Base-by-base conservation (phyloP, 2,329 filamentous ascomycete genomes). In the Nemania sp. region DNA sequence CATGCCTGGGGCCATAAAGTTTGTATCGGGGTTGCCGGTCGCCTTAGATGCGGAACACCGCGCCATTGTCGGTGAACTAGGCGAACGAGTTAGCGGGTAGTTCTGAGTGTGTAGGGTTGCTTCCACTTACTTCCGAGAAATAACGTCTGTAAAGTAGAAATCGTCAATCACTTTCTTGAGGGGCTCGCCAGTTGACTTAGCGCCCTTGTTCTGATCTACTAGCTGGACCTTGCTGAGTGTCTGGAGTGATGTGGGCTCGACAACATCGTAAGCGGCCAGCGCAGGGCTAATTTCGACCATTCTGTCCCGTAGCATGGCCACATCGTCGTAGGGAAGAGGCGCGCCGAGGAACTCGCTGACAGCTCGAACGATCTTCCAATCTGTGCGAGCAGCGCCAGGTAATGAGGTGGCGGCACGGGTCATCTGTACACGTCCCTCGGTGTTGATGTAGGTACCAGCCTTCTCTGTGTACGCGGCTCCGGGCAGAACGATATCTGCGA, bases 311-410 rank as follows among this genome's bases (percentile, higher is more conserved):
- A 99, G 82, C 66, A 86, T 82, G 62, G 94, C 89, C 45, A 99
- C 83, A 69, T 97, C 91, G 66, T 99, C 93, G 69, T 97, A 99
- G 19, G 91, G 90, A 48, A 99, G 83, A 61, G 92, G 88, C 23
- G 80, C 85, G 56, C 89, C 90, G 14, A 99, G 81, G 77, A 96
- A 97, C 75, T 97, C 94, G 68, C 89, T 94, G 52, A 83, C 86
- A 15, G 94, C 94, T 61, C 94, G 90, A 65, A 99, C 86, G 68
- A 99, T 97, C 84, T 97, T 99, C 94, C 94, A 99, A 77, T 99
- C 94, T 60, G 94, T 93, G 69, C 94, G 86, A 52, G 93, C 86
- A 48, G 91, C 94, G 56, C 94, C 94, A 20, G 91, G 90, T 61
- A 96, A 80, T 40, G 89, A 89, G 31, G 91, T 95, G 24, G 94